Conservation (phyloP, 2,329 filamentous ascomycete species). For the Exophiala lecanii-corni region DNA sequence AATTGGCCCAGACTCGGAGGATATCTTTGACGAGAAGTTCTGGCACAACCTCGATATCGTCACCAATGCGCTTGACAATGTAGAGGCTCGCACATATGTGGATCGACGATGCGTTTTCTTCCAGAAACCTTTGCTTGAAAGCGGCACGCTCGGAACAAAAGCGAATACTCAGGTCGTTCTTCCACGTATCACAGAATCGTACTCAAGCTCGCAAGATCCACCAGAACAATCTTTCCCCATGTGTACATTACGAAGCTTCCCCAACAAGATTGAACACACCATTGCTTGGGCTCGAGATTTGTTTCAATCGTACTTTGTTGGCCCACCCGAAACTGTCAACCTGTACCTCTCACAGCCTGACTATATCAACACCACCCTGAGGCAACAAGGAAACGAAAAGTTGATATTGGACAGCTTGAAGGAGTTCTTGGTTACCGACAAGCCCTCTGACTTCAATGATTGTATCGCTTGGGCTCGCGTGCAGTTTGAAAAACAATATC, state of each 20-base stretch:
- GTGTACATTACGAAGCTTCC: constrained; percentile 96
- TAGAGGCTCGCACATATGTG: constrained; percentile 93
- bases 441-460: constrained; percentile 88
- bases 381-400: constrained; percentile 93
- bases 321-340: constrained; percentile 89
- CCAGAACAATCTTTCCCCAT: constrained; percentile 98
- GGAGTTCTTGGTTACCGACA: constrained; percentile 86
- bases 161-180: constrained; percentile 96
- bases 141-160: constrained; percentile 96
- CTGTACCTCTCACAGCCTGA: constrained; percentile 87
- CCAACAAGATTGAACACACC: constrained; percentile 96
- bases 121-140: constrained; percentile 92
- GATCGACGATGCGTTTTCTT: constrained; percentile 97
- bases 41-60: constrained; percentile 85
- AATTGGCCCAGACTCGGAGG: constrained; percentile 85
- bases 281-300: constrained; percentile 97
- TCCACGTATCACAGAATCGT: constrained; percentile 88
- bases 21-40: constrained; percentile 90
- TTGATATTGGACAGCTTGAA: constrained; percentile 84
- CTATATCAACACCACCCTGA: constrained; percentile 79
- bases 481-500: constrained; percentile 94
- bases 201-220: constrained; percentile 93
- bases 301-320: constrained; percentile 91
- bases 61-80: constrained; percentile 95
- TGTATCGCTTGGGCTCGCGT: constrained; percentile 93